A percentile compares a stretch with the other conserved stretches of the same genome.
Conservation (phyloP, 108 stramenopile species). For the Epipyxis sp. region DNA sequence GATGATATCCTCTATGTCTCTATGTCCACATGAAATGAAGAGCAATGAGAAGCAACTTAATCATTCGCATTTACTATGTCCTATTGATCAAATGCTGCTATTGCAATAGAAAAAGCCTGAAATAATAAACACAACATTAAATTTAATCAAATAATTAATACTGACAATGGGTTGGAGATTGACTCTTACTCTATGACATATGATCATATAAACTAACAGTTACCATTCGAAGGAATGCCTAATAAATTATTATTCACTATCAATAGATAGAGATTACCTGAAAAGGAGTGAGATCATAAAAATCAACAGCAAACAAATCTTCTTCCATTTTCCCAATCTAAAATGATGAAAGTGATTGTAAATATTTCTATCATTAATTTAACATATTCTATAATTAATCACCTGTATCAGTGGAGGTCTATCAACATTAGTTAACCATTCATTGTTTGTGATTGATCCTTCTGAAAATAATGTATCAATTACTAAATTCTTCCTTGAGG, state of each 20-base stretch:
- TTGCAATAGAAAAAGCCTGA: slow-evolving; percentile 16
- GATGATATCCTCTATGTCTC: too few species aligned
- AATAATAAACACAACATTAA: too few species aligned
- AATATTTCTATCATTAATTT: neutral
- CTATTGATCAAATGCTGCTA: slow-evolving; percentile 10
- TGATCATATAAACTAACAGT: too few species aligned
- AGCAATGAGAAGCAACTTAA: too few species aligned
- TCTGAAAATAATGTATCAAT: neutral
- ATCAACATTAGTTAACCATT: neutral
- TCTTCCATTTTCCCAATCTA: slow-evolving; percentile 19
- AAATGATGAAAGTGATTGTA: neutral
- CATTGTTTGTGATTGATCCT: neutral
- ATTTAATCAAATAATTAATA: too few species aligned
- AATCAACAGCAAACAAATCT: slow-evolving; percentile 16
- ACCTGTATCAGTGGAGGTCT: neutral
- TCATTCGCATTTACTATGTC: too few species aligned
- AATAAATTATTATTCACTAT: too few species aligned
- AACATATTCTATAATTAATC: neutral
- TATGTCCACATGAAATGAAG: too few species aligned
- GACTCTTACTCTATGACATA: too few species aligned
- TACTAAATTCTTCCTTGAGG: slow-evolving; percentile 5
- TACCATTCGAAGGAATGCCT: too few species aligned
- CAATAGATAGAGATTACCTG: too few species aligned
- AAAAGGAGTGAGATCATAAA: neutral
- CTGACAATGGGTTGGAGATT: too few species aligned